Base-by-base conservation (phyloP, 2,329 filamentous ascomycete species). In the Talaromyces sp. region DNA sequence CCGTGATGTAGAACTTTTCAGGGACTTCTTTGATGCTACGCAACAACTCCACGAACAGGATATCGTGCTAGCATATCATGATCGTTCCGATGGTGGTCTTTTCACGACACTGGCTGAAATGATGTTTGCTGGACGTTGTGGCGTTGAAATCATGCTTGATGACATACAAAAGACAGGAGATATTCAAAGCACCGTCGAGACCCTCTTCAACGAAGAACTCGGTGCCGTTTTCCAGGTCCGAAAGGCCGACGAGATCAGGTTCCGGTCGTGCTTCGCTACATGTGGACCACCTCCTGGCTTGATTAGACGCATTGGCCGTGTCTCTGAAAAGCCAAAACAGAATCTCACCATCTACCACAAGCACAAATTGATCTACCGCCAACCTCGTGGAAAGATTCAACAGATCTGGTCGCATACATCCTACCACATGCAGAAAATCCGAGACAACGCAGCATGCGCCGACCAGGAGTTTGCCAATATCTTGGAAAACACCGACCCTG, bases 91-190 rank as follows among this genome's bases (percentile, higher is more conserved):
- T 71, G 94, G 93, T 72, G 94, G 94, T 67, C 79, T 97, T 9
- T 84, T 97, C 70, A 94, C 93, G 1, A 92, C 93, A 5, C 77
- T 97, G 35, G 89, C 87, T 2, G 94, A 99, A 76, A 97, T 97
- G 94, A 95, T 96, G 85, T 97, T 97, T 71, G 93, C 94, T 33
- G 94, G 94, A 28, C 88, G 92, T 57, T 95, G 89, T 67, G 94
- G 93, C 61, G 82, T 91, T 31, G 89, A 95, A 65, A 80, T 97
- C 60, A 88, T 89, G 80, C 79, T 97, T 58, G 92, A 97, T 69
- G 83, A 82, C 56, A 76, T 79, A 46, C 78, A 73, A 62, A 76
- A 82, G 28, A 84, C 84, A 60, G 84, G 84, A 22, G 80, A 86
- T 43, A 81, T 81, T 9, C 77, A 84, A 46, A 80, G 85, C 67